Evolutionary conservation across 2,329 filamentous ascomycete genomes (phyloP).

Genomic region (Neofusicoccum kwambonambiense): DNA sequence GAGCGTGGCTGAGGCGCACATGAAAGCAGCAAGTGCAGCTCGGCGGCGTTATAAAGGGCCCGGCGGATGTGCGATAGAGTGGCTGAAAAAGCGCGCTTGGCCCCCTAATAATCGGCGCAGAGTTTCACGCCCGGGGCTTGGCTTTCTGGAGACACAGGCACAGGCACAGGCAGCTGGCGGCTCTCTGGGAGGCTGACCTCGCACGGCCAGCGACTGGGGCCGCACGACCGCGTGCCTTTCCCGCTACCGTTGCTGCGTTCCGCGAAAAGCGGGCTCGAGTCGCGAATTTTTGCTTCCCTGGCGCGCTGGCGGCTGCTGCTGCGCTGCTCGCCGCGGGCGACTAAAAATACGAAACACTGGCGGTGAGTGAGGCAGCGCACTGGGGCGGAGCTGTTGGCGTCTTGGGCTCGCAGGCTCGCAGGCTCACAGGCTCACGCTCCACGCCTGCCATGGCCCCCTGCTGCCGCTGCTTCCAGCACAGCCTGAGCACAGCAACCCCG

Average conservation of each 20-base stretch:
- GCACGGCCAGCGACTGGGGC: conserved; percentile 5
- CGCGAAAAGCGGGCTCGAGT: conserved; percentile 7
- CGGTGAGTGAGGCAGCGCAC: conserved; percentile 6
- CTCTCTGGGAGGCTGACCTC: neutral
- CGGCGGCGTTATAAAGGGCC: conserved; percentile 14
- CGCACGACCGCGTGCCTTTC: neutral
- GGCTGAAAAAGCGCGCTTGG: conserved; percentile 18
- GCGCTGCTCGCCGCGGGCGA: neutral
- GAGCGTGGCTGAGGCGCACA: conserved; percentile 6
- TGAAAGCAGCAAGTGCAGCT: conserved; percentile 3
- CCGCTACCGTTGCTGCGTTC: neutral
- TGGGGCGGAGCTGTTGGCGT: neutral
- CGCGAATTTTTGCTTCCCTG: neutral
- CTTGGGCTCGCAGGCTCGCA: neutral
- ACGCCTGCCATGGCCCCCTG: neutral
- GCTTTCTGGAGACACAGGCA: neutral
- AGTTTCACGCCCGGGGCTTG: conserved; percentile 7
- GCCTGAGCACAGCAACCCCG: neutral
- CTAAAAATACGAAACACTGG: neutral
- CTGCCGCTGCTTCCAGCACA: neutral
- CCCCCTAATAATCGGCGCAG: conserved; percentile 11
- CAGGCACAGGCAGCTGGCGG: neutral
- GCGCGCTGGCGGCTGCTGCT: neutral
- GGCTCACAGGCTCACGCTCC: neutral
- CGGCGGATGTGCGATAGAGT: conserved; percentile 15